These are phyloP conservation scores for Begonia masoniana DNA, from an alignment of 306 rosid species.

Conservation along the genomic window DNA sequence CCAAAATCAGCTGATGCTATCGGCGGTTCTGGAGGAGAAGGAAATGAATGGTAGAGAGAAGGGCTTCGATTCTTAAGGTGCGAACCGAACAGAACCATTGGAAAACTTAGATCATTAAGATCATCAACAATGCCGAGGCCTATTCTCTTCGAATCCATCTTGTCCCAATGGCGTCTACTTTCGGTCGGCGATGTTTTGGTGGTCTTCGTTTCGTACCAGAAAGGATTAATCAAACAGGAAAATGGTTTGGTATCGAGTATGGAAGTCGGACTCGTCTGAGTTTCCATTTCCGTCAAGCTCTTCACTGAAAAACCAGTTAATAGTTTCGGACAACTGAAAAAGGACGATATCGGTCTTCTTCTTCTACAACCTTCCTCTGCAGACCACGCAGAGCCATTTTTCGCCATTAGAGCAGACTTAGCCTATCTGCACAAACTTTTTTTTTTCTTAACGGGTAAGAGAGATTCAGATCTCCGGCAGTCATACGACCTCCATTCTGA, in stretches of 20 bases:
- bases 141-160: conserved; percentile 34
- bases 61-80: conserved; percentile 71
- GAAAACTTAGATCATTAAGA: conserved; percentile 35
- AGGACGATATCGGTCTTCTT: conserved; percentile 22
- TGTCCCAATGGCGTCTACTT: conserved; percentile 42
- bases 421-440: neutral
- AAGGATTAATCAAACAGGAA: conserved; percentile 38
- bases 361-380: conserved; percentile 24
- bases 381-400: conserved; percentile 25
- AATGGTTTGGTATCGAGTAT: conserved; percentile 59
- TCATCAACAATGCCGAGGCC: conserved; percentile 79
- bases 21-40: conserved; percentile 19
- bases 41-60: conserved; percentile 12
- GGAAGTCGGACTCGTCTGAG: conserved; percentile 69
- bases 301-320: conserved; percentile 38
- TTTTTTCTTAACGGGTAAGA: too few species aligned
- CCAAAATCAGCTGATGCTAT: conserved; percentile 22
- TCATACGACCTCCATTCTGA: too few species aligned
- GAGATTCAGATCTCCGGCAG: conserved; percentile 15
- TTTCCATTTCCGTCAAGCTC: conserved; percentile 39
- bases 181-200: conserved; percentile 35
- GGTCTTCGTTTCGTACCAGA: conserved; percentile 41
- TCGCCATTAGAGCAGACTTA: conserved; percentile 42
- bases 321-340: conserved; percentile 47
- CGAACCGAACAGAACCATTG: conserved; percentile 67